Evolutionary conservation across 140 eudicot genomes (phyloP), one percentile per base, ranked within the genome.

Genomic region (Flaveria floridana): DNA sequence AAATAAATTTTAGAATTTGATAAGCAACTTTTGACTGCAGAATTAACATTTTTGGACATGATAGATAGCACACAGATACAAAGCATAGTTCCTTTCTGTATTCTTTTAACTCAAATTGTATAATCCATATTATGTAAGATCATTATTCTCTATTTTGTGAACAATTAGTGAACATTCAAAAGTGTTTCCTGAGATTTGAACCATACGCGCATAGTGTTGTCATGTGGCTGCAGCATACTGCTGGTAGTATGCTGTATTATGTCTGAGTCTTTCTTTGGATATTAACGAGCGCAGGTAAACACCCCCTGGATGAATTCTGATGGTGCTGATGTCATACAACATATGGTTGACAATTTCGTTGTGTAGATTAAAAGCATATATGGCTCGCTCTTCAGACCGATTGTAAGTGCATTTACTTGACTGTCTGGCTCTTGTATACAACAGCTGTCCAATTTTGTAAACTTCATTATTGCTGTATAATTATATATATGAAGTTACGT

Each of bases 281-380:
- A 48, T 57, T 63, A 15, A 51, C 81, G 72, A 67, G 30, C 67
- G 28, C 84, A 93, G 98, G 98, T 88, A 3, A 84, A 89, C 73
- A 80, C 83, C 37, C 82, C 82, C 2, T 82, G 89, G 44, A 68
- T 88, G 52, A 85, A 93, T 86, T 87, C 90, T 21, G 87, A 82
- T 78, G 98, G 98, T 0, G 89, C 91, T 3, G 93, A 88, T 28
- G 93, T 93, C 28, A 80, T 93, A 86, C 92, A 82, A 75, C 98
- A 93, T 72, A 84, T 88, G 88, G 75, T 90, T 46, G 98, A 93
- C 85, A 86, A 86, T 72, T 88, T 93, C 80, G 68, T 63, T 21
- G 80, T 90, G 30, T 93, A 86, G 72, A 74, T 55, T 18, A 50
- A 12, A 9, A 63, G 50, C 61, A 71, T 71, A 46, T 18, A 63